These are phyloP conservation scores for Scheffersomyces segobiensis DNA, from an alignment of 1,139 yeast species.

Conservation along the genomic window DNA sequence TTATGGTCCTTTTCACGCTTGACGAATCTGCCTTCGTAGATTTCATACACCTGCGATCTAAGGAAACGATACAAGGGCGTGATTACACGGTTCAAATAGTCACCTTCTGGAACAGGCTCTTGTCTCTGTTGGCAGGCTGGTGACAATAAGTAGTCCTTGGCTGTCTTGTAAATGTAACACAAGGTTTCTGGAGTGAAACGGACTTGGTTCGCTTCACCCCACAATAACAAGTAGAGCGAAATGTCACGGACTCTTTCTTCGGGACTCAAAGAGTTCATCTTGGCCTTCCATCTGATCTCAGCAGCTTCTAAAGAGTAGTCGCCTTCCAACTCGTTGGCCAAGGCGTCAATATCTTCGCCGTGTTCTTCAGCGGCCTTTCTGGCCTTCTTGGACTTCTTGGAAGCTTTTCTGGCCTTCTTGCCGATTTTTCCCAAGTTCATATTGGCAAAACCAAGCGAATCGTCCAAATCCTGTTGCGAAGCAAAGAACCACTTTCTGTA, in stretches of 20 bases:
- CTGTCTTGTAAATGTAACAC: slow-evolving; percentile 92
- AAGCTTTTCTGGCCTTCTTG: slow-evolving; percentile 51
- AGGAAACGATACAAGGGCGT: slow-evolving; percentile 90
- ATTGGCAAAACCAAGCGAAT: slow-evolving; percentile 43
- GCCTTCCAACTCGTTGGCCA: slow-evolving; percentile 82
- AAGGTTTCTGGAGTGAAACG: slow-evolving; percentile 92
- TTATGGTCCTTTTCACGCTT: slow-evolving; percentile 98
- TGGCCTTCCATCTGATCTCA: slow-evolving; percentile 52
- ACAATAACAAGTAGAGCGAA: slow-evolving; percentile 82
- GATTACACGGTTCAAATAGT: slow-evolving; percentile 84
- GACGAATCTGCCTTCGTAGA: slow-evolving; percentile 90
- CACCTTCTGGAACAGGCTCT: slow-evolving; percentile 96
- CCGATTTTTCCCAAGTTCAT: slow-evolving; percentile 77
- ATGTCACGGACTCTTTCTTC: slow-evolving; percentile 87
- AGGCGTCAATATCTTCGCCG: slow-evolving; percentile 50
- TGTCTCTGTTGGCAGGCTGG: slow-evolving; percentile 88
- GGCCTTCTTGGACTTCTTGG: slow-evolving; percentile 64
- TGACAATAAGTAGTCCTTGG: slow-evolving; percentile 81
- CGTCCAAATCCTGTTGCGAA: slow-evolving; percentile 31
- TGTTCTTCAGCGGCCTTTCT: slow-evolving; percentile 55
- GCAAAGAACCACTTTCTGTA: slow-evolving; percentile 31
- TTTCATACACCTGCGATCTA: slow-evolving; percentile 94
- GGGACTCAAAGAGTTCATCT: slow-evolving; percentile 47
- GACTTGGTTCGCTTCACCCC: slow-evolving; percentile 99
- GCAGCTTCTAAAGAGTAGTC: slow-evolving; percentile 66